phyloP scores from a whole-genome alignment of 805 yeast species.

The Gaillardinia entomophila region DNA sequence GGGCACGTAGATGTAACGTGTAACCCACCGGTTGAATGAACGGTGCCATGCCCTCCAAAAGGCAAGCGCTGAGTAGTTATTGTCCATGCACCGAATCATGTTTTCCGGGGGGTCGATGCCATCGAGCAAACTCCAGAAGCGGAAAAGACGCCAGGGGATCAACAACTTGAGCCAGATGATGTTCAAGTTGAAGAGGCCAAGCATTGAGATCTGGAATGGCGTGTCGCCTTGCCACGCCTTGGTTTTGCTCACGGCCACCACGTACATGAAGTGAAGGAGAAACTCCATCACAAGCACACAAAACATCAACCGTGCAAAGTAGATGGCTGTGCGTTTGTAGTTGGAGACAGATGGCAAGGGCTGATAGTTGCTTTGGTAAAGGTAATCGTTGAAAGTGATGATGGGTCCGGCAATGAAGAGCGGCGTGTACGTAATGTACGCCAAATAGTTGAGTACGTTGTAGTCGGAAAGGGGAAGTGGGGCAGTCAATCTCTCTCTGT shows the following conservation, averaged over 20 bases:
- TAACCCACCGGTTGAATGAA: constrained; percentile 84
- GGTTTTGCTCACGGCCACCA: constrained; percentile 85
- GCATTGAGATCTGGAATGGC: constrained; percentile 92
- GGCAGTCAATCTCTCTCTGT: constrained; percentile 59
- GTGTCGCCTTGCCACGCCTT: constrained; percentile 87
- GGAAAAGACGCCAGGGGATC: constrained; percentile 93
- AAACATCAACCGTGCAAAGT: constrained; percentile 62
- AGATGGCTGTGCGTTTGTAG: constrained; percentile 45
- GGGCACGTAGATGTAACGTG: constrained; percentile 85
- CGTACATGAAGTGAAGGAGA: constrained; percentile 80
- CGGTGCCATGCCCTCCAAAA: constrained; percentile 99
- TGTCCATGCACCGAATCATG: constrained; percentile 93
- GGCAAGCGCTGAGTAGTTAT: constrained; percentile 87
- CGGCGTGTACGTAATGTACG: constrained; percentile 82
- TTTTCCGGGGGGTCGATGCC: constrained; percentile 96
- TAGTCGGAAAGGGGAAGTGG: constrained; percentile 61
- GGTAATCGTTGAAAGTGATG: constrained; percentile 84
- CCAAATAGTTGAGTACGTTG: constrained; percentile 56
- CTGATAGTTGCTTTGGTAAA: constrained; percentile 61
- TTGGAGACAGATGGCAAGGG: constrained; percentile 52
- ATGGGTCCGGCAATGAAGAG: constrained; percentile 94
- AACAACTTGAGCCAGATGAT: constrained; percentile 89
- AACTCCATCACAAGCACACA: constrained; percentile 88
- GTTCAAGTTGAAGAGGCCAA: constrained; percentile 84
- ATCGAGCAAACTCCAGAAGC: constrained; percentile 91